Base-by-base conservation (phyloP, 306 rosid species). In the Abrus pulchellus region DNA sequence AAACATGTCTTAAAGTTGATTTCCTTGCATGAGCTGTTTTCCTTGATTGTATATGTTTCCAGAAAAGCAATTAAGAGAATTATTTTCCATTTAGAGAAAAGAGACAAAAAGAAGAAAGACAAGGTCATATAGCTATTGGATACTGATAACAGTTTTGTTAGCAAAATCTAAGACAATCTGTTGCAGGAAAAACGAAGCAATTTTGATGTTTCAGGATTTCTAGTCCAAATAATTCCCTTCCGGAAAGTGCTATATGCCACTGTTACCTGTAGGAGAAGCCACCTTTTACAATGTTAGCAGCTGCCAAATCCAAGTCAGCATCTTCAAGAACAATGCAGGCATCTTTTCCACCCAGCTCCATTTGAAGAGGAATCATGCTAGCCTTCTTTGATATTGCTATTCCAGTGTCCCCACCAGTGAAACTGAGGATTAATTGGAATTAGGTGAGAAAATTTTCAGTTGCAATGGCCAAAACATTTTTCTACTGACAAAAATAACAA, bases 281-380 rank as follows among this genome's bases (percentile, higher is more conserved):
- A 82, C 98, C 97, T 85, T 92, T 94, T 10, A 90, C 87, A 32
- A 94, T 87, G 87, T 92, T 90, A 11, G 89, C 89, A 1, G 98
- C 96, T n/a, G 83, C 98, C 89, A 94, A 87, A 85, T 94, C 97
- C 45, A 94, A 85, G 75, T 92, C 97, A 27, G 96, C 97, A 71
- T 94, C 98, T 84, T 94, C 97, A 36, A 94, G 97, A 67, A 94
- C 92, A 80, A 94, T 92, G 93, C 97, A 94, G 27, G 98, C 98
- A 82, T 92, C 98, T 89, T 94, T 92, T 55, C 98, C 97, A 38
- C 98, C 98, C 62, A 92, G 67, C 75, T 92, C 97, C 96, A 94
- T 94, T 85, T 92, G 97, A 82, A 92, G 97, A 72, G 98, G 94
- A 61, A 92, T 62, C 98, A 94, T 94, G 72, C 93, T 90, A 6